Conservation (phyloP, 2,329 filamentous ascomycete genomes). For the Neurospora sp. region DNA sequence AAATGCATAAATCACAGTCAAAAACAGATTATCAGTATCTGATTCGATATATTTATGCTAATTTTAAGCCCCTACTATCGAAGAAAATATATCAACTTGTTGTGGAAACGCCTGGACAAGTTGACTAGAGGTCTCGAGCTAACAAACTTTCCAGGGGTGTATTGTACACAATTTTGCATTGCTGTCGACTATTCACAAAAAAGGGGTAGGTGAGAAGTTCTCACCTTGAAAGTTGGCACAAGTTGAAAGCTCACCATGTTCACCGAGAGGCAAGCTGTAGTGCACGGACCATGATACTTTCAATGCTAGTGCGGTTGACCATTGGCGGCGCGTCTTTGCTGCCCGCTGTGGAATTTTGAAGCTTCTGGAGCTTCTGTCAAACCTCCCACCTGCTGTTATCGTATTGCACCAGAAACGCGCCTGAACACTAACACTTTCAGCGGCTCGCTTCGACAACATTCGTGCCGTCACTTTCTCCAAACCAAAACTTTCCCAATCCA, state of each 20-base stretch:
- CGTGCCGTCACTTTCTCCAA: constrained; percentile 3
- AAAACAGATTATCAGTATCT: too few species aligned
- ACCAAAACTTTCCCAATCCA: neutral
- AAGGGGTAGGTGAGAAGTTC: neutral
- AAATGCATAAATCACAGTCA: too few species aligned
- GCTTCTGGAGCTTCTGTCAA: constrained; percentile 9
- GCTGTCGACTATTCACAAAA: neutral
- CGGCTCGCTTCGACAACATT: neutral
- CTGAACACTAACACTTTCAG: neutral
- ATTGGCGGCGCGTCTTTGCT: neutral
- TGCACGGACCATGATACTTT: constrained; percentile 8
- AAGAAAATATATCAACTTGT: too few species aligned
- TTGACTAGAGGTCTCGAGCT: too few species aligned
- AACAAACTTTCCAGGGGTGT: too few species aligned
- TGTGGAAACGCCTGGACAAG: too few species aligned
- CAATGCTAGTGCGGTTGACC: constrained; percentile 1
- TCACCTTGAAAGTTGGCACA: neutral
- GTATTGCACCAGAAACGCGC: accelerated
- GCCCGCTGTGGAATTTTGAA: constrained; percentile 19
- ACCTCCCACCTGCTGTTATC: neutral
- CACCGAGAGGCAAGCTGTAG: neutral
- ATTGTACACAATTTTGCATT: neutral
- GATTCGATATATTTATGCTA: too few species aligned
- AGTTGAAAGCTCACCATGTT: neutral
- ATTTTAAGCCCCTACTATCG: too few species aligned